Evolutionary conservation across 2,329 filamentous ascomycete genomes (phyloP).

Genomic region (Colletotrichum somersetense): DNA sequence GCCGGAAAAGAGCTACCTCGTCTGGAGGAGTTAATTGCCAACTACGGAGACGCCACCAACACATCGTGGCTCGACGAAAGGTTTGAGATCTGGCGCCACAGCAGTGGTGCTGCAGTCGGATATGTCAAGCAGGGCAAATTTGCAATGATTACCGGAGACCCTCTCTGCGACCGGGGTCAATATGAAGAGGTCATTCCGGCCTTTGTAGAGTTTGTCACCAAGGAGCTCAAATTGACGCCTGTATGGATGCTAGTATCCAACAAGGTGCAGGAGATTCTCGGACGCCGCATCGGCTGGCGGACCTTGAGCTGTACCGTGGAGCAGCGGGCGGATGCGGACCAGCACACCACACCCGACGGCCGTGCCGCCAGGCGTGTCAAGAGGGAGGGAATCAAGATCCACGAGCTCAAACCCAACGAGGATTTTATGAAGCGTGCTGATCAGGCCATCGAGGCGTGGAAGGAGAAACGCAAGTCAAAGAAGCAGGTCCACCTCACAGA

Average conservation of each 20-base stretch:
- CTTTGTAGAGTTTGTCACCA: conserved; percentile 81
- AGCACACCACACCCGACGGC: conserved; percentile 74
- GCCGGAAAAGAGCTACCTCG: conserved; percentile 69
- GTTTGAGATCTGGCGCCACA: conserved; percentile 89
- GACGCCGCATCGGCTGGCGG: conserved; percentile 85
- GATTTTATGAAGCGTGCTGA: conserved; percentile 79
- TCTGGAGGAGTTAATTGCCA: conserved; percentile 89
- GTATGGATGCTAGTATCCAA: conserved; percentile 90
- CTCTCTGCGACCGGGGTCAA: conserved; percentile 84
- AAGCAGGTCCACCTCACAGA: conserved; percentile 91
- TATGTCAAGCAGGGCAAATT: conserved; percentile 83
- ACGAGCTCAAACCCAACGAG: conserved; percentile 77
- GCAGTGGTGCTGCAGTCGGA: conserved; percentile 86
- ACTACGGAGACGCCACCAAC: conserved; percentile 94
- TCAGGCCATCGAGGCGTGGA: conserved; percentile 82
- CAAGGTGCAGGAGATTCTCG: conserved; percentile 84
- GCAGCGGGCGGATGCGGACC: conserved; percentile 85
- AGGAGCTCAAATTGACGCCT: conserved; percentile 78
- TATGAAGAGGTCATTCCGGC: conserved; percentile 78
- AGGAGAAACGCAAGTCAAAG: conserved; percentile 80
- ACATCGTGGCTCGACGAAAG: conserved; percentile 94
- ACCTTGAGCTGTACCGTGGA: conserved; percentile 90
- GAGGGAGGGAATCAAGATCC: conserved; percentile 85
- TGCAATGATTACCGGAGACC: conserved; percentile 88
- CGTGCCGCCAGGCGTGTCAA: conserved; percentile 86